Evolutionary conservation across 2,329 filamentous ascomycete species (phyloP), one percentile per base, ranked within the genome.

Genomic region (Pseudonectria foliicola): DNA sequence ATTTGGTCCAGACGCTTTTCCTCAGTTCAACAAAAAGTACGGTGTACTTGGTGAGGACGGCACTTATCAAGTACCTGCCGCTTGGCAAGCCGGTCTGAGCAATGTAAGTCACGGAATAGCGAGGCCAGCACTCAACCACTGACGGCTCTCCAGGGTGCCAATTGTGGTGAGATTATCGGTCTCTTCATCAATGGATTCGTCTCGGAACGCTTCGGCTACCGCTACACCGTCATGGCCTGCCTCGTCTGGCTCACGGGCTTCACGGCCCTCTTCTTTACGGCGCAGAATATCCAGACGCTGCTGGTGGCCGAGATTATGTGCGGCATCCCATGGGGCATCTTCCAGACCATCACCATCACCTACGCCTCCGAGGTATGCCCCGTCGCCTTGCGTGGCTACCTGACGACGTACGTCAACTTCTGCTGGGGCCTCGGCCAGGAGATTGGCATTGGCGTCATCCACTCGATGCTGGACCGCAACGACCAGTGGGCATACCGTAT

Each of bases 361-460:
- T 85, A 85, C 49, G 80, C 80, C 21, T 77, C 77, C 35, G 81
- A 85, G 52, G 81, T 86, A 39, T 85, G 80, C 52, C 82, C 82
- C 3, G 73, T 86, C 6, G 76, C 80, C 29, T 70, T 87, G 34
- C 75, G 82, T 41, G 80, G 80, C 35, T 82, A 82, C 52, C 61
- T 83, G 44, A 85, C 81, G 1, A 85, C 81, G 6, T 86, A 85
- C 44, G 77, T 85, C 60, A 85, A 85, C 62, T 80, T 82, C 51
- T 85, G 82, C 68, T 86, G 81, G 80, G 82, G 79, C 24, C 63
- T 85, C n/a, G 82, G 82, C 13, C 82, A 87, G 57, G 67, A 81
- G 38, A 80, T 86, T 35, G 81, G 77, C 28, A 80, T 83, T 34
- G 81, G 79, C n/a, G 81, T 85, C 39, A 80, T 86, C 50, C 77